Percentiles rank a stretch among this genome's conserved stretches.
Conservation (phyloP, 345 rosid species). For the Clarkia xantiana region DNA sequence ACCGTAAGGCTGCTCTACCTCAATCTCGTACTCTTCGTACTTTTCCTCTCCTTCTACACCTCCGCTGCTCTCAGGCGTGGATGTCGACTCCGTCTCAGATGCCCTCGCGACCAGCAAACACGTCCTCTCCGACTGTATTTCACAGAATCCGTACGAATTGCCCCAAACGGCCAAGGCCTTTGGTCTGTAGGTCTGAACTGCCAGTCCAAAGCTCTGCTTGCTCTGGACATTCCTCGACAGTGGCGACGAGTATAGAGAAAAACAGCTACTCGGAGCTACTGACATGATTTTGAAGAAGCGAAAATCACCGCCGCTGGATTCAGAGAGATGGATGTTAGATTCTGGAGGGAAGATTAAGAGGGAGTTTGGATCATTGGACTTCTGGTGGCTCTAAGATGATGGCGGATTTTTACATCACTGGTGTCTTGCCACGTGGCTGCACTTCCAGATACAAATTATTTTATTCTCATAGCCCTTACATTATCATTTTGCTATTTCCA, state of each 20-base stretch:
- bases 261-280: constrained; percentile 35
- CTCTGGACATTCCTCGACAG: constrained; percentile 25
- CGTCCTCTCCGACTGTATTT: constrained; percentile 24
- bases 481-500: too few species aligned
- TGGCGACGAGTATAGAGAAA: constrained; percentile 45
- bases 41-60: constrained; percentile 21
- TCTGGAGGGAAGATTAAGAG: too few species aligned
- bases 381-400: too few species aligned
- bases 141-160: constrained; percentile 15
- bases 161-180: constrained; percentile 15
- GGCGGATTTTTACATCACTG: too few species aligned
- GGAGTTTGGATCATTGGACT: too few species aligned
- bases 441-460: too few species aligned
- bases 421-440: too few species aligned
- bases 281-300: constrained; percentile 22
- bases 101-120: constrained; percentile 31
- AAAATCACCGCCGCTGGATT: too few species aligned
- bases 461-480: too few species aligned
- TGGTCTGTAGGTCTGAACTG: not conserved
- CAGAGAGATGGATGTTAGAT: too few species aligned
- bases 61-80: constrained; percentile 21
- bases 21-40: constrained; percentile 77
- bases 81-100: constrained; percentile 45
- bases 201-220: constrained; percentile 8
- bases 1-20: constrained; percentile 72